Evolutionary conservation across 192 early-diverging fungal genomes (phyloP), one percentile per base, ranked within the genome.

Genomic region (Thoreauomyces humboldtii): DNA sequence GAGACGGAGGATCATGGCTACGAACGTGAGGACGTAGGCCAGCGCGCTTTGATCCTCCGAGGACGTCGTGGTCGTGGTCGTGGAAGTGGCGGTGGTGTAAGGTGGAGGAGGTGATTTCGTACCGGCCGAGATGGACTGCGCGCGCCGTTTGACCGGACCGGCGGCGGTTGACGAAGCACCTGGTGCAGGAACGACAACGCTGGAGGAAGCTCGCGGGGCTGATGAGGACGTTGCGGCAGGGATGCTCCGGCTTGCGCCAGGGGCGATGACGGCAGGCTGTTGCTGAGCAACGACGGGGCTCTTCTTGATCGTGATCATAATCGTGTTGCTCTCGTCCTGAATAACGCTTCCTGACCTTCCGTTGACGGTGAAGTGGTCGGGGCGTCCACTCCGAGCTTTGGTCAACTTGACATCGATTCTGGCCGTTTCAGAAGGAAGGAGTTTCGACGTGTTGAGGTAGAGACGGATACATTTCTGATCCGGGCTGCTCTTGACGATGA

Each of bases 1-100:
- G 2, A 66, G 54, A 33, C 64, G 64, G n/a, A 66, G 64, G 35
- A 57, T 15, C 21, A 66, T 55, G 54, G 64, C 42, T 14, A 66
- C 19, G 28, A 57, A 27, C 19, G 55, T 36, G 3, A 57, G 55
- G 19, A 37, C 15, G 35, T 57, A 57, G 15, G 34, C 19, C 9
- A 52, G 50, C 27, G 4, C 7, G 28, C 15, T 7, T 46, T 14
- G 12, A 29, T 6, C 7, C 25, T 15, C 14, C 4, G 55, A 37
- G 7, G 55, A 37, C 4, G 38, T 34, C 19, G 31, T 31, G 3
- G 55, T 34, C 6, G 33, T 34, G 55, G 35, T 34, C n/a, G 31
- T 36, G 32, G 35, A 15, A 27, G 15, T 21, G 4, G 7, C 55
- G 55, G 55, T 27, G 55, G 52, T 32, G 27, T 24, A 24, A 32